Conservation (phyloP, 495 filamentous ascomycete species). For the Talaromyces trachyspermus region DNA sequence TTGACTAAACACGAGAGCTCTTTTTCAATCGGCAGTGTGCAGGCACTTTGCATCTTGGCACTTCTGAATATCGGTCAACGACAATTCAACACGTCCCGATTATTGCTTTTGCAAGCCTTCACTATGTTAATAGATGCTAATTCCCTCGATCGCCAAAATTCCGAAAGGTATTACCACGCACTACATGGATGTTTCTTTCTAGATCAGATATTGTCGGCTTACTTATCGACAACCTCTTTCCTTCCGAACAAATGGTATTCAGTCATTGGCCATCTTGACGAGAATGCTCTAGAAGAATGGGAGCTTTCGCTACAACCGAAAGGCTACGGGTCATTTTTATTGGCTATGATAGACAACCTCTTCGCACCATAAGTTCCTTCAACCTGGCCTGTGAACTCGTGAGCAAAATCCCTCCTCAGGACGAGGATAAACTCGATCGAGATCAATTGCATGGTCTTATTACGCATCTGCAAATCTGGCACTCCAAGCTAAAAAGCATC, state of each 20-base stretch:
- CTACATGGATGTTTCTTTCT: conserved; percentile 17
- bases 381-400: conserved; percentile 1
- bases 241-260: neutral
- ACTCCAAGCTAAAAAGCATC: neutral
- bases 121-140: conserved; percentile 31
- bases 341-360: neutral
- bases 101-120: conserved; percentile 44
- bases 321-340: neutral
- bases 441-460: neutral
- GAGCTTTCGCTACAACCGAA: neutral
- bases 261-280: conserved; percentile 1
- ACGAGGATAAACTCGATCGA: neutral
- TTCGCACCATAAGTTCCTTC: conserved; percentile 4
- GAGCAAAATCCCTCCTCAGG: neutral
- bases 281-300: conserved; percentile 4
- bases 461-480: neutral
- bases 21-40: conserved; percentile 43
- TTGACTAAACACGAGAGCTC: conserved; percentile 16
- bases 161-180: conserved; percentile 14
- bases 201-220: conserved; percentile 16
- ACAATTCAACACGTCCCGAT: conserved; percentile 37
- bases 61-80: conserved; percentile 41
- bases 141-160: conserved; percentile 6
- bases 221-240: neutral
- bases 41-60: conserved; percentile 47